These are phyloP conservation scores for Leonotis leonurus DNA, from an alignment of 257 asterid species.

Conservation along the genomic window DNA sequence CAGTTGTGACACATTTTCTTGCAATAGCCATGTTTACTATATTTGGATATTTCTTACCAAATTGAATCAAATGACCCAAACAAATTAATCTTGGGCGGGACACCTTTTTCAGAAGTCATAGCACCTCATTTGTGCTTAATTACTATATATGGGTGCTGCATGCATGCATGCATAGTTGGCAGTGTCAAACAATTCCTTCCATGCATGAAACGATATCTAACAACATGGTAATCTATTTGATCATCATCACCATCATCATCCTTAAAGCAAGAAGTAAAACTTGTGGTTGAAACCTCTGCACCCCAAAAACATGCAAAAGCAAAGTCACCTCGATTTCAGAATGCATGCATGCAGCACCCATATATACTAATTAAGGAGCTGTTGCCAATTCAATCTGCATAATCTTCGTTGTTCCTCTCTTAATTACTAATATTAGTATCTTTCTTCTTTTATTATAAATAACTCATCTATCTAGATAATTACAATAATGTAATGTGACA, in stretches of 20 bases:
- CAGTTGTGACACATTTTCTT: not conserved
- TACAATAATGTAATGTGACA: too few species aligned
- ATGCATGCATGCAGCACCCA: slow-evolving; percentile 51
- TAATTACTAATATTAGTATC: too few species aligned
- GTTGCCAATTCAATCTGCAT: slow-evolving; percentile 21
- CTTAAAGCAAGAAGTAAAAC: slow-evolving; percentile 32
- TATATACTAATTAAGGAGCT: too few species aligned
- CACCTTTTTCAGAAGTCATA: too few species aligned
- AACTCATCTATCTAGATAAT: too few species aligned
- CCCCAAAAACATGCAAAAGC: slow-evolving; percentile 84
- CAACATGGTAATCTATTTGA: slow-evolving; percentile 47
- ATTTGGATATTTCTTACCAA: not conserved
- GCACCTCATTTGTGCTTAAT: too few species aligned
- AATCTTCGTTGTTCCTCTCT: slow-evolving; percentile 19
- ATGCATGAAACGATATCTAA: slow-evolving; percentile 38
- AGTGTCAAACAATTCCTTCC: slow-evolving; percentile 43
- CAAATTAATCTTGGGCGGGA: not conserved
- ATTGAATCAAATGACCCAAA: not conserved
- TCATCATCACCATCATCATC: slow-evolving; percentile 38
- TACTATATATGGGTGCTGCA: too few species aligned
- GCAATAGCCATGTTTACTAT: not conserved
- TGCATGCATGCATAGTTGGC: too few species aligned
- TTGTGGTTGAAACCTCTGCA: slow-evolving; percentile 26
- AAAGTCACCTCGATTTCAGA: slow-evolving; percentile 82
- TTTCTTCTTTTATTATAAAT: too few species aligned